Evolutionary conservation across 2,329 filamentous ascomycete genomes (phyloP), one percentile per base, ranked within the genome.

Genomic region (Tolypocladium nubicola): DNA sequence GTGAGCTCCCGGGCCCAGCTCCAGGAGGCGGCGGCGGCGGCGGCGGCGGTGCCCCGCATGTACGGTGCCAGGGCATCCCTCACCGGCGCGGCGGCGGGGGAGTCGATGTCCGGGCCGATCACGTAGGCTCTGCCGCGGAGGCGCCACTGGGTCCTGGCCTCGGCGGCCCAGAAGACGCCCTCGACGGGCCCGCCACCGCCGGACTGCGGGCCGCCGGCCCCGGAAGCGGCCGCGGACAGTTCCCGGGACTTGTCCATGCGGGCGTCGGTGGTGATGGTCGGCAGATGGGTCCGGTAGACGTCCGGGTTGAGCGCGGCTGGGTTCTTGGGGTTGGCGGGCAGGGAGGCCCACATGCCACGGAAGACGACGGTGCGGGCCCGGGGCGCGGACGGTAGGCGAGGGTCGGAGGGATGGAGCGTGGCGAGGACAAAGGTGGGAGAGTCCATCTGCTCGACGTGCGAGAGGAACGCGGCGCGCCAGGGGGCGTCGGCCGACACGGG

Each of bases 221-320:
- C 16, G 30, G 47, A 13, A 35, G 47, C 30, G 9, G 47, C 33
- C 9, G n/a, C 19, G 60, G 85, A 82, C 4, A 97, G 72, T 71
- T 97, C 87, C 3, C 77, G 76, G 0, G 88, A 78, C 76, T 97
- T 97, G 59, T 85, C 81, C 90, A 95, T 96, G 52, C 93, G 83
- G 10, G 83, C 83, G 70, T 97, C 94, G 0, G 91, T 96, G 1
- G 93, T 96, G 66, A 97, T 86, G 1, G 88, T 87, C 3, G 88
- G 81, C 64, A 93, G 75, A 62, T 97, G 91, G 64, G 84, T 90
- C 66, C 88, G 85, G 68, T 83, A 96, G 1, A 71, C 53, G 35
- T 74, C 63, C 5, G 88, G 85, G 70, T 97, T 97, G 61, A 78
- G 77, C 61, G 84, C 78, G 3, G 89, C 87, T 39, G 82, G 75